Base-by-base conservation (phyloP, 2,329 filamentous ascomycete species). In the Xylariaceae sp. region DNA sequence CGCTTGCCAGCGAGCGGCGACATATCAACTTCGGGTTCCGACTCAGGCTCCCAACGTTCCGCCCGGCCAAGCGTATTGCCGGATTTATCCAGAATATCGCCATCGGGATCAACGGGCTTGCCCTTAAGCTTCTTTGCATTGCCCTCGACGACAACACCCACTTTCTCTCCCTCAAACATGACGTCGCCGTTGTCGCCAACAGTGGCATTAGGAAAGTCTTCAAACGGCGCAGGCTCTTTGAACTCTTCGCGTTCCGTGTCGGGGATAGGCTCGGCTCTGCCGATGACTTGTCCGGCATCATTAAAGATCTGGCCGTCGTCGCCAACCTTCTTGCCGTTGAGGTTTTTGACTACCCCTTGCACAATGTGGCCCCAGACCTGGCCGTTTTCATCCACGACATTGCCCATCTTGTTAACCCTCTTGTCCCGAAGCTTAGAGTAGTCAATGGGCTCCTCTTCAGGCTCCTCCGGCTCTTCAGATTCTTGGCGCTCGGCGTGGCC, bases 261-360 rank as follows among this genome's bases (percentile, higher is more conserved):
- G 2, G 85, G 79, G 55, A 87, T 79, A 12, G 85, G 79, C 70
- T 89, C 85, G 41, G 79, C 83, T 49, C 80, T 80, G 29, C 86
- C 87, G 47, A 89, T 79, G 36, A 86, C 75, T 67, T 88, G 81
- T 56, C 86, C 87, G 5, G 76, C 75, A 56, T 88, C 85, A 64
- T 84, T 84, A 81, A 83, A 89, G 71, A 89, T 85, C 59, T 86
- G 76, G 42, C 87, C 87, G 34, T 87, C 72, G 50, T 80, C 81
- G 57, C 88, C 85, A 32, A 83, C 74, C 64, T 80, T 80, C 63
- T 80, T 82, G 61, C 85, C 85, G 30, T 84, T 69, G 5, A 89
- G 76, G 57, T 86, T 76, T 68, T 85, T 80, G 16, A 81, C 62
- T 15, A 84, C 80, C 36, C 87, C 87, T 60, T 85, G 79, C 32